A percentile compares a stretch with the other conserved stretches of the same genome.
phyloP scores from a whole-genome alignment of 768 basidiomycete species.

The Candolleomyces aberdarensis region DNA sequence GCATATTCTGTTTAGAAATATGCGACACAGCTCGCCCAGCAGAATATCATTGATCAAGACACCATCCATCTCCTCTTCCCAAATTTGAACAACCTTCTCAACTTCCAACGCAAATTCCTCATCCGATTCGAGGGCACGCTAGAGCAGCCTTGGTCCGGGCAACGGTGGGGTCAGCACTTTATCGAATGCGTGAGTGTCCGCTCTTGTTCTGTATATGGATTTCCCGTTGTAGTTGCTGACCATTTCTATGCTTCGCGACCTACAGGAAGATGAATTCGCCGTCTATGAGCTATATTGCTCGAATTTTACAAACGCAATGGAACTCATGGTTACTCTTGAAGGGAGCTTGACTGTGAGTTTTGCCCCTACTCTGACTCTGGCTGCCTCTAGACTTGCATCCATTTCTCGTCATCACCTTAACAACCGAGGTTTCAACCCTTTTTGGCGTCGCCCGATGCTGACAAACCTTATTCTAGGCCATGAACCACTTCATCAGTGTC shows the following conservation, averaged over 20 bases:
- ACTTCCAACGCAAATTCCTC: slow-evolving; percentile 93
- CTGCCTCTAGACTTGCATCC: too few relatives aligned
- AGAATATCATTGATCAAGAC: slow-evolving; percentile 87
- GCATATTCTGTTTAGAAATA: slow-evolving; percentile 64
- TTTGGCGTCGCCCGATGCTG: slow-evolving; percentile 31
- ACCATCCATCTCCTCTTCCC: slow-evolving; percentile 96
- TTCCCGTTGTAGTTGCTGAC: slow-evolving; percentile 39
- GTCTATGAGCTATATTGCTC: slow-evolving; percentile 98
- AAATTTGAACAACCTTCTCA: slow-evolving; percentile 89
- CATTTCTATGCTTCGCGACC: slow-evolving; percentile 26
- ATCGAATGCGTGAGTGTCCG: slow-evolving; percentile 67
- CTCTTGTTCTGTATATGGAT: slow-evolving; percentile 33
- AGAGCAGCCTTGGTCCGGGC: slow-evolving; percentile 77
- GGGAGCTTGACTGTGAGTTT: slow-evolving; percentile 77
- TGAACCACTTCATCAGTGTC: slow-evolving; percentile 83
- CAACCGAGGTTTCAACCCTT: slow-evolving; percentile 11
- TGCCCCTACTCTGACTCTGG: background rate
- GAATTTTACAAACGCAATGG: slow-evolving; percentile 86
- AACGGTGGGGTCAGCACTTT: slow-evolving; percentile 87
- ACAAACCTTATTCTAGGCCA: slow-evolving; percentile 52
- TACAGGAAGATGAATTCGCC: slow-evolving; percentile 93
- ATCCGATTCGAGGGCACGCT: slow-evolving; percentile 86
- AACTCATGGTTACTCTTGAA: slow-evolving; percentile 83
- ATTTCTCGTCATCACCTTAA: slow-evolving; percentile 6
- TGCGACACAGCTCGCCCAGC: slow-evolving; percentile 75